Evolutionary conservation across 331 rosid species (phyloP), one percentile per base, ranked within the genome.

Genomic region (Malus hybrid): DNA sequence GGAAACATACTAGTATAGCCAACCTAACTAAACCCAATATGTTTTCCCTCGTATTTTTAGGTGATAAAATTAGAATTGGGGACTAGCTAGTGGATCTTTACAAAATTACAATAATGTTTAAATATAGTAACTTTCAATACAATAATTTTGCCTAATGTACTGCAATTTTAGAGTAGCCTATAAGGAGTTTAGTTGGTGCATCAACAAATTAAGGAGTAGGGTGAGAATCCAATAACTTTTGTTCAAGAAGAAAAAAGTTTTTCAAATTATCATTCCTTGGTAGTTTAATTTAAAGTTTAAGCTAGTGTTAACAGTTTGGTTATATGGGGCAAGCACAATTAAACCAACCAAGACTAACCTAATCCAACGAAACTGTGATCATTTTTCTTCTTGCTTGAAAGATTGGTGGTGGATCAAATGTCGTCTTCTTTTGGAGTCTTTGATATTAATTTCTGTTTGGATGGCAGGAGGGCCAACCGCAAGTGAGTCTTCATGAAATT

Each of bases 371-470:
- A 6, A 31, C 10, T 27, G 50, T 62, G 39, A 46, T 29, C 29
- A 78, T 71, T 71, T 24, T 9, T 64, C 6, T 65, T 65, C 59
- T 79, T 79, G 83, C 83, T 73, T 79, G 71, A 33, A 79, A 67
- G 65, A 20, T 42, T 67, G 72, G 61, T 34, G 27, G 70, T 33
- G 55, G 83, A 73, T 79, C 75, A 67, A 79, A 44, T 22, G 75
- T 79, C 83, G 29, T 73, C 71, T 13, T 67, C 75, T 27, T 64
- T 42, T n/a, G 20, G 16, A 28, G 44, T 7, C 74, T 67, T 67
- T 32, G 29, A 31, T 67, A 20, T 22, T 57, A 42, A 20, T 33
- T 22, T 70, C 19, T 9, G 50, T 55, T 56, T 32, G 66, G 75
- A 63, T 73, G 42, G 60, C 69, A 79, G 39, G 39, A 55, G 48